Evolutionary conservation across 352 stramenopile genomes (phyloP).

Genomic region (Globisporangium canariense): DNA sequence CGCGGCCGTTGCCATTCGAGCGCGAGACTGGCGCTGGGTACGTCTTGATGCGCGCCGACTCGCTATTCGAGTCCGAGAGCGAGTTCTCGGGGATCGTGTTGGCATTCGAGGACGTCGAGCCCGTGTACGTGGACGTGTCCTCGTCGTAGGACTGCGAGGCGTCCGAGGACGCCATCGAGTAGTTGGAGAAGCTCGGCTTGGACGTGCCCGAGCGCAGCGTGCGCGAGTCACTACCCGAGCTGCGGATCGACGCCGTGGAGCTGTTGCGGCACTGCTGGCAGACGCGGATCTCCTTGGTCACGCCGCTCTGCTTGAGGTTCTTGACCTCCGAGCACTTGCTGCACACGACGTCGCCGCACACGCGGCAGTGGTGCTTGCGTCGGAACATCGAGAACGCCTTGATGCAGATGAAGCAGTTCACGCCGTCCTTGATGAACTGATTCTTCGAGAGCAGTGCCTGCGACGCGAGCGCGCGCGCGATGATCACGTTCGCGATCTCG

Average conservation of each 20-base stretch:
- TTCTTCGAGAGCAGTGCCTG: slow-evolving; percentile 69
- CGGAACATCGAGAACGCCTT: slow-evolving; percentile 76
- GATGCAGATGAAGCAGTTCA: slow-evolving; percentile 65
- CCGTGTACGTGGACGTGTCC: slow-evolving; percentile 25
- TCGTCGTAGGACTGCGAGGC: slow-evolving; percentile 46
- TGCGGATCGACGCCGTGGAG: slow-evolving; percentile 59
- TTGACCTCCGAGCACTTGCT: slow-evolving; percentile 84
- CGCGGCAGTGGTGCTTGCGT: slow-evolving; percentile 82
- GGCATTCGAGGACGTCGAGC: slow-evolving; percentile 31
- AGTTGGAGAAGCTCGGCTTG: slow-evolving; percentile 47
- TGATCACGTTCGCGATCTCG: slow-evolving; percentile 62
- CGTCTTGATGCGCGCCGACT: slow-evolving; percentile 43
- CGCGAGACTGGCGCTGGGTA: slow-evolving; percentile 25
- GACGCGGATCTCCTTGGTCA: slow-evolving; percentile 76
- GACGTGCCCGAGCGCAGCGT: slow-evolving; percentile 26
- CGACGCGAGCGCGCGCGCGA: slow-evolving; percentile 57
- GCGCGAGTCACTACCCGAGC: slow-evolving; percentile 35
- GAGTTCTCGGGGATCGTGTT: slow-evolving; percentile 33
- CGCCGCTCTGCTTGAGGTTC: slow-evolving; percentile 53
- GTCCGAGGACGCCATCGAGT: slow-evolving; percentile 49
- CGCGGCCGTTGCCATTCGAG: slow-evolving; percentile 9
- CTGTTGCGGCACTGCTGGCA: slow-evolving; percentile 61
- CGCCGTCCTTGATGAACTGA: slow-evolving; percentile 76
- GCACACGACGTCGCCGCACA: slow-evolving; percentile 83
- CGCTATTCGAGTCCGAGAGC: slow-evolving; percentile 55